phyloP scores from a whole-genome alignment of 768 basidiomycete genomes.

The Crucibulum laeve region DNA sequence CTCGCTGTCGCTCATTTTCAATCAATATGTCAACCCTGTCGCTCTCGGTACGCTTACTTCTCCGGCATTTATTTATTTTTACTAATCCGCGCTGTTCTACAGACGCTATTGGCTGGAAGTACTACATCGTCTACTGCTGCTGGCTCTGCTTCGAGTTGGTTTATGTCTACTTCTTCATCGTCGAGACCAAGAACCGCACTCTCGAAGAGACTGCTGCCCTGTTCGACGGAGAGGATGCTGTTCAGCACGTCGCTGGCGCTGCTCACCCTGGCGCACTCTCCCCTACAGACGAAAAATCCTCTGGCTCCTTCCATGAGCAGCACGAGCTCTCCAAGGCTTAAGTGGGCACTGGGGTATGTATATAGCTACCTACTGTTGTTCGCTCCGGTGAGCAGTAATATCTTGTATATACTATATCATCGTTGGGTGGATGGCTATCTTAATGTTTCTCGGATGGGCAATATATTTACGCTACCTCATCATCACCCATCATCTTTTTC shows the following conservation, averaged over 20 bases:
- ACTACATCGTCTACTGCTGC: slow-evolving; percentile 72
- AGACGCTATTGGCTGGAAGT: slow-evolving; percentile 63
- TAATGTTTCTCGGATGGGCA: no score
- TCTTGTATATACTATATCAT: no score
- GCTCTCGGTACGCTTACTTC: slow-evolving; percentile 39
- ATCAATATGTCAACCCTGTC: slow-evolving; percentile 85
- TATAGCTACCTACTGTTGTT: no score
- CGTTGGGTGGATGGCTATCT: no score
- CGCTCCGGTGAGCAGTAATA: no score
- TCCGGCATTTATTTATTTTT: not conserved
- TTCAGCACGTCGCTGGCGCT: slow-evolving; percentile 28
- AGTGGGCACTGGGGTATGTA: no score
- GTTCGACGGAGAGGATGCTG: slow-evolving; percentile 67
- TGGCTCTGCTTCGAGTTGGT: slow-evolving; percentile 66
- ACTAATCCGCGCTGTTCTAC: slow-evolving; percentile 4
- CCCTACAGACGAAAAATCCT: slow-evolving; percentile 32
- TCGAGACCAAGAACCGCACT: slow-evolving; percentile 70
- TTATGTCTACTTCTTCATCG: slow-evolving; percentile 62
- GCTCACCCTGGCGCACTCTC: slow-evolving; percentile 18
- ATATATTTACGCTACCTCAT: no score
- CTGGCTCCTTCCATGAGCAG: slow-evolving; percentile 26
- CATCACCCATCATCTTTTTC: no score
- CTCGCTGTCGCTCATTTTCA: slow-evolving; percentile 80
- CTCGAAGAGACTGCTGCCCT: slow-evolving; percentile 81
- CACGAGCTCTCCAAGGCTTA: slow-evolving; percentile 1